phyloP scores from a whole-genome alignment of 495 filamentous ascomycete genomes.

The Letharia columbiana region DNA sequence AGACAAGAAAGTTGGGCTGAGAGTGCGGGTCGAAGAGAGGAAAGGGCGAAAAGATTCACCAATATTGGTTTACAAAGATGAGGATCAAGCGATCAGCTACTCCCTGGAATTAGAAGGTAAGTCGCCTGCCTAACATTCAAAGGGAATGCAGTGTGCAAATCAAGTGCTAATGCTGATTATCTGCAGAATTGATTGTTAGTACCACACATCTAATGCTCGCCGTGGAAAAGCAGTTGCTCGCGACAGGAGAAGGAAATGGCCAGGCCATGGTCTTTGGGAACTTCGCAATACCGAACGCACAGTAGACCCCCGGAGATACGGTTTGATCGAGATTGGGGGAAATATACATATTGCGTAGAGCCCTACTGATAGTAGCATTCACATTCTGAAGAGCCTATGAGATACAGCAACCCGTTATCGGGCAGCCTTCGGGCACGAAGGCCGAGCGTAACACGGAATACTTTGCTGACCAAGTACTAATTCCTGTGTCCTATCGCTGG shows the following conservation, averaged over 20 bases:
- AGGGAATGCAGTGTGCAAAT: not conserved
- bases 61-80: constrained; percentile 43
- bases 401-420: not conserved
- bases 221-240: constrained; percentile 47
- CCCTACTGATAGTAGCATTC: not conserved
- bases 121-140: constrained; percentile 14
- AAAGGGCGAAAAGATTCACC: constrained; percentile 28
- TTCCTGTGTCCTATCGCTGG: not conserved
- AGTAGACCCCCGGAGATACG: not conserved
- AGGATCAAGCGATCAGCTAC: constrained; percentile 52
- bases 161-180: constrained; percentile 16
- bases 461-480: not conserved
- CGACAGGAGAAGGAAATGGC: constrained; percentile 41
- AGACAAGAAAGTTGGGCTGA: constrained; percentile 47
- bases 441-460: not conserved
- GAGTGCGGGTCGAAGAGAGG: constrained; percentile 43
- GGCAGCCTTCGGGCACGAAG: not conserved
- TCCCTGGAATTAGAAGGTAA: constrained; percentile 52
- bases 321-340: not conserved
- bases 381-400: not conserved
- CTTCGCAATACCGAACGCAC: constrained; percentile 26
- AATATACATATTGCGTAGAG: not conserved
- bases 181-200: constrained; percentile 51
- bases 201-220: constrained; percentile 49
- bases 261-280: constrained; percentile 53